Conservation (phyloP, 306 rosid genomes). For the Sophora flavescens region DNA sequence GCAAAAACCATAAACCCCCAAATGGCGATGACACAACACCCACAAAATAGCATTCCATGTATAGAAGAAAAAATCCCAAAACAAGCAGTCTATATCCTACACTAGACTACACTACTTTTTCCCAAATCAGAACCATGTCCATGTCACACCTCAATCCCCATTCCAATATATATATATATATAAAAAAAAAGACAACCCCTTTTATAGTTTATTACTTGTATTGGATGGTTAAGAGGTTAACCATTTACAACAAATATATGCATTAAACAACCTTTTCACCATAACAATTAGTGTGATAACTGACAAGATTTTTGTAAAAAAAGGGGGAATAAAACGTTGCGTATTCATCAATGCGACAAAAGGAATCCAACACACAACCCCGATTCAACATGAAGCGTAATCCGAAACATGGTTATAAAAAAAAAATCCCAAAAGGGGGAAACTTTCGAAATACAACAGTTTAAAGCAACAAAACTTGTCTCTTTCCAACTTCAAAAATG, state of each 20-base stretch:
- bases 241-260: too few relatives aligned
- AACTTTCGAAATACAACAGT: neutral
- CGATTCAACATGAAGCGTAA: neutral
- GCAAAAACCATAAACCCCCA: slow-evolving; percentile 13
- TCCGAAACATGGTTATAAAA: neutral
- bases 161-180: too few relatives aligned
- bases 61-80: neutral
- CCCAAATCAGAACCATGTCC: slow-evolving; percentile 26
- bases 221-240: too few relatives aligned
- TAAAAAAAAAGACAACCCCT: too few relatives aligned
- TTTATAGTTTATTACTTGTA: too few relatives aligned
- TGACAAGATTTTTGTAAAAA: too few relatives aligned
- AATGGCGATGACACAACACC: slow-evolving; percentile 9
- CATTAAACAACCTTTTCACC: too few relatives aligned
- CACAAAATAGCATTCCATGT: slow-evolving; percentile 14
- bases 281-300: too few relatives aligned
- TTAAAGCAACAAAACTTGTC: neutral
- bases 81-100: neutral
- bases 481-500: neutral
- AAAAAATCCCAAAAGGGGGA: neutral
- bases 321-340: neutral
- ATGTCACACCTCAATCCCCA: neutral
- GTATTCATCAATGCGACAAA: neutral
- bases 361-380: slow-evolving; percentile 2
- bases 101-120: neutral